Base-by-base conservation (phyloP, 1,139 yeast genomes). In the Spathaspora sp. region DNA sequence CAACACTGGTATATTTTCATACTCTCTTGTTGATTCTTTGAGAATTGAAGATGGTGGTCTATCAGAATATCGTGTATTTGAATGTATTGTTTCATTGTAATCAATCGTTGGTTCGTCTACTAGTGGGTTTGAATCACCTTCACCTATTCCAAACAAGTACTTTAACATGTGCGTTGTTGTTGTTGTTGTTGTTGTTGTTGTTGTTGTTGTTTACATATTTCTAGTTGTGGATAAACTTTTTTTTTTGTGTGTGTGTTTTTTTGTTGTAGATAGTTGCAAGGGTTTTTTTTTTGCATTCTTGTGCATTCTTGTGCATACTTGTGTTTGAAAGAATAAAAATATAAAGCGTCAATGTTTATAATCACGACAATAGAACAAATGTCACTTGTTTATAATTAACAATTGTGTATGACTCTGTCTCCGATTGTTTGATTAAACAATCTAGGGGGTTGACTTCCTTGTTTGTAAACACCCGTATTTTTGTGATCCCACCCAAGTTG, bases 51-150 rank as follows among this genome's bases (percentile, higher is more conserved):
- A 26, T 36, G n/a, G 36, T 8, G 15, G 29, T 41, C n/a, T 29
- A 16, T 11, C 42, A 16, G 23, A 13, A 26, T 23, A 34, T n/a
- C 44, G 36, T 15, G 18, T 31, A 13, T 4, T 13, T n/a, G 60
- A 46, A 34, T 56, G 53, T 33, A 63, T 54, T 8, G 73, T 67
- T 38, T 60, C 49, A 47, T 68, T 62, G 51, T 70, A 70, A 51
- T 70, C 74, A 11, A 70, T 64, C 4, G 76, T 70, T 1, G 74
- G 73, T 43, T 70, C 74, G 48, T 70, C 68, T 15, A 58, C 51
- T 16, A 69, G 50, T 7, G 65, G 62, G 8, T 65, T 55, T 9
- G 60, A 38, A 37, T 48, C 47, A 34, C 46, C 47, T 31, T 49
- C 51, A 7, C 46, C 43, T 8, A 41, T 11, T 11, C 53, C 53